Evolutionary conservation across 768 basidiomycete species (phyloP), one percentile per base, ranked within the genome.

Genomic region (Daedalea quercina): DNA sequence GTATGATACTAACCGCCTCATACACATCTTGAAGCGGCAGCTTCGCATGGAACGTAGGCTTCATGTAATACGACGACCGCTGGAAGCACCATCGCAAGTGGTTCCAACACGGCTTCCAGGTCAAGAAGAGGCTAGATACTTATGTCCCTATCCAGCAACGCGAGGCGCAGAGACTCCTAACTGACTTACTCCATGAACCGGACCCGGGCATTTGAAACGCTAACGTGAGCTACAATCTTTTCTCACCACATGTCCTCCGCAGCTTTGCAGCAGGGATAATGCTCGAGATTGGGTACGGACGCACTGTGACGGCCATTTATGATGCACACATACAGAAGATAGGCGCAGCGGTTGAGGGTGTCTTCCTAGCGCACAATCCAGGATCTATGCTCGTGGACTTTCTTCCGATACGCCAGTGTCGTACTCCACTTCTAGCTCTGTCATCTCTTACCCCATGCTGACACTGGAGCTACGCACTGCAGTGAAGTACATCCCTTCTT

Each of bases 1-100:
- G 6, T 26, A 3, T 25, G 15, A 15, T 3, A 15, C 37, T 15
- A 3, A 15, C 15, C 17, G 15, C 17, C 15, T 40, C 6, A 31
- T 31, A 31, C 11, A 31, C 17, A 15, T 15, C 7, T 15, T 40
- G 6, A 6, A 40, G 37, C 3, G 17, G 28, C 11, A 11, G 28
- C 4, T 31, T 40, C 19, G 15, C 4, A 6, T 40, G 37, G 37
- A 40, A 40, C 37, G 6, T 40, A 4, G 31, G 58, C 4, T 56
- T 56, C 22, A 19, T 64, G 34, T 54, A 47, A 3, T 60, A 58
- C 40, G 63, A 61, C 2, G 53, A 56, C n/a, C 37, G 34, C 17
- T 64, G 58, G 47, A 57, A 59, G 25, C 53, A 53, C 40, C 59
- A 62, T 34, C 58, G 64, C 9, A 55, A 51, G 33, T 55, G 58